Base-by-base conservation (phyloP, 371 early-diverging fungal species). In the Gilbertella persicaria region DNA sequence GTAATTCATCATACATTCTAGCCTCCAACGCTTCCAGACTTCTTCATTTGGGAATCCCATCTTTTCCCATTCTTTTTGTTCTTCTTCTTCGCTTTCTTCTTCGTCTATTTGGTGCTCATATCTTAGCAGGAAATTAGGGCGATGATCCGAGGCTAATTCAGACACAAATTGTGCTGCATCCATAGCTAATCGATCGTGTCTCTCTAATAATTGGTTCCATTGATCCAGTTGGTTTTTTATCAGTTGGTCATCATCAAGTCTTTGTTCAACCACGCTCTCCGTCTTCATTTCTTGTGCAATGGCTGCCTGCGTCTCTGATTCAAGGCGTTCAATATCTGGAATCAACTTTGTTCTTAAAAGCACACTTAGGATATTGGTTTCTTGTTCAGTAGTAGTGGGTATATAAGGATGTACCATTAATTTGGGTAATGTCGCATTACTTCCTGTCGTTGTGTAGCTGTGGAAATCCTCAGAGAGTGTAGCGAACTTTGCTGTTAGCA, bases 271-370 rank as follows among this genome's bases (percentile, higher is more conserved):
- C 5, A 14, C 29, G 1, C 41, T 33, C 17, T 62, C 61, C 4
- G 60, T 45, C 3, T 50, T 29, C 20, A 78, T 21, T 36, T 74
- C 75, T 7, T 57, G 62, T n/a, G 72, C 73, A 8, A 83, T 64
- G 4, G 78, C 75, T 9, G 70, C 72, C 51, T 73, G 75, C 39
- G 80, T 81, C 26, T 70, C 69, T 45, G 71, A 76, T 46, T 84
- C 84, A 33, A 80, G 43, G 29, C 69, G 62, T 53, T 85, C 86
- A 45, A 85, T 82, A 44, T 84, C 86, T 23, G 86, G 86, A 60
- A 82, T 80, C 46, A 84, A 67, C 42, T 85, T 85, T 14, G 86
- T 85, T 25, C 86, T 79, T 19, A 85, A 59, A 21, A 85, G 61
- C 4, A 85, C 79, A 16, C 78, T 73, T 16, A 84, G 50, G 20